Evolutionary conservation across 2,329 filamentous ascomycete genomes (phyloP), one percentile per base, ranked within the genome.

Genomic region (Botrytis aclada): DNA sequence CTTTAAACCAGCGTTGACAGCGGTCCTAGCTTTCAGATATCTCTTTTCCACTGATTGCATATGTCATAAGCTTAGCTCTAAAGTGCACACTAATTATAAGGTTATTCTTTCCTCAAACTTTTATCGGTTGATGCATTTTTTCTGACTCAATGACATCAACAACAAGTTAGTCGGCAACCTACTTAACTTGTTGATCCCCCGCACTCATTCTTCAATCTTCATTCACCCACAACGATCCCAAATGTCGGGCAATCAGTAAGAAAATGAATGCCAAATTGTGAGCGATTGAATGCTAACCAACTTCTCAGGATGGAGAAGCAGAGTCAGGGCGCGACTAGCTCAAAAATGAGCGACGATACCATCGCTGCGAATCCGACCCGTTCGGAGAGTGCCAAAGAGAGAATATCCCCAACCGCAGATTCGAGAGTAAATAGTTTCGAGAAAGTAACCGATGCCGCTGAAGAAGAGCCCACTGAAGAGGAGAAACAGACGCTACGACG

Each of bases 381-480:
- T 10, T 5, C 51, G 6, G 37, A 69, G 65, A 69, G 65, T 32
- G 18, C 12, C 18, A 69, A 69, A 56, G 39, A 69, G 54, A 18
- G 54, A 56, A 37, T 56, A 41, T 56, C 37, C 41, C 65, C n/a
- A 7, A 69, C 65, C 2, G 12, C 47, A 41, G 34, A 69, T 32
- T 9, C 34, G 20, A 69, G 47, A 29, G 34, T 56, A 25, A 58
- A n/a, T 32, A 69, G 65, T 43, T 29, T 69, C 25, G 34, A 37
- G 18, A 37, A n/a, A 1, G n/a, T 22, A 12, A 58, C 18, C 37
- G 29, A 56, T 41, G 2, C 22, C 6, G 20, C 41, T 43, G 65
- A 69, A 56, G 47, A 43, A 37, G 65, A 56, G 34, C 65, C 65
- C 12, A 69, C 65, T 14, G 65, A 56, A 9, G 65, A 69, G 22